Conservation (phyloP, 2,329 filamentous ascomycete genomes). For the Colletotrichum lindemuthianum region DNA sequence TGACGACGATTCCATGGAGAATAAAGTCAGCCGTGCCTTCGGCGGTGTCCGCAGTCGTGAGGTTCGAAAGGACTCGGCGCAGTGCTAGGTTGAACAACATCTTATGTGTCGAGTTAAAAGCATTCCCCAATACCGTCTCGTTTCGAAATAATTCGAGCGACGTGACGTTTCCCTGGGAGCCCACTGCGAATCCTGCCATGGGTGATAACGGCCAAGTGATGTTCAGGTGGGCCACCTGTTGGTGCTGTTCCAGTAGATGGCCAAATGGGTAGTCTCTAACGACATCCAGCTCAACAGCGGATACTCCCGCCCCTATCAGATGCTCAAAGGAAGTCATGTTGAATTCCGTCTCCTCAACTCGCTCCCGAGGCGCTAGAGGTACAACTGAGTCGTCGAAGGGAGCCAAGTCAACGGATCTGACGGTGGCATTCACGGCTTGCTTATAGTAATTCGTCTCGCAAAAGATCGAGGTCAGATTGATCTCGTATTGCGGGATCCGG, state of each 20-base stretch:
- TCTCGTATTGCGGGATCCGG: not conserved
- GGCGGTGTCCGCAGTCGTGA: not conserved
- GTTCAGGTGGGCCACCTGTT: conserved; percentile 24
- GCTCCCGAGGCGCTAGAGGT: conserved; percentile 12
- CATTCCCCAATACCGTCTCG: conserved; percentile 2
- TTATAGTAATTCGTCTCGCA: conserved; percentile 57
- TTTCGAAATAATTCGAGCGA: conserved; percentile 27
- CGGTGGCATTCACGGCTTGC: conserved; percentile 54
- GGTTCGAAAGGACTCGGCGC: not conserved
- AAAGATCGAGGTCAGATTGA: conserved; percentile 49
- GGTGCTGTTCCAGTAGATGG: conserved; percentile 41
- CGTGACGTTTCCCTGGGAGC: conserved; percentile 18
- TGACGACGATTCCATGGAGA: conserved; percentile 46
- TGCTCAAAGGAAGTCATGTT: conserved; percentile 48
- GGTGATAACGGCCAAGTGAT: conserved; percentile 40
- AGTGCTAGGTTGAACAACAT: conserved; percentile 45
- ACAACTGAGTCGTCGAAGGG: conserved; percentile 35
- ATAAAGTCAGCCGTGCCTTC: conserved; percentile 31
- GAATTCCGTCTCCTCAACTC: conserved; percentile 42
- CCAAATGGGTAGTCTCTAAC: conserved; percentile 41
- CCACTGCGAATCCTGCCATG: conserved; percentile 48
- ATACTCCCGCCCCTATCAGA: conserved; percentile 44
- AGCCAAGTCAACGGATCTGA: conserved; percentile 38
- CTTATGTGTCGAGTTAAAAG: conserved; percentile 42
- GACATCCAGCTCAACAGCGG: not conserved